Conservation (phyloP, 805 yeast species). For the Metschnikowia peoriensis region DNA sequence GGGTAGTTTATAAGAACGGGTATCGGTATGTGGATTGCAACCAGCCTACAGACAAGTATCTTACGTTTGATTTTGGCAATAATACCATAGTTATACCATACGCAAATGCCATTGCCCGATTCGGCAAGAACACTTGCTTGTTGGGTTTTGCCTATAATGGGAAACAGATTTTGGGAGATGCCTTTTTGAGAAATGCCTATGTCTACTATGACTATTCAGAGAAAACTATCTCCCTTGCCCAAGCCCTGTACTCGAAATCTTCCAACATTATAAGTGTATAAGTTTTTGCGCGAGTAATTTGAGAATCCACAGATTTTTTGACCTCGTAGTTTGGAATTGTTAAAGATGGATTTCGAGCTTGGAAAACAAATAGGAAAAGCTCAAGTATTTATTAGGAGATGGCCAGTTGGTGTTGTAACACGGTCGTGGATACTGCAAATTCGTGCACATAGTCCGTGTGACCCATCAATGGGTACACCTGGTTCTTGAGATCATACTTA, state of each 20-base stretch:
- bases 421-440: too few relatives aligned
- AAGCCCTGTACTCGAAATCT: constrained; percentile 10
- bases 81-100: constrained; percentile 9
- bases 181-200: constrained; percentile 20
- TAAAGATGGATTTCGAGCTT: too few relatives aligned
- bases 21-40: constrained; percentile 7
- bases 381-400: too few relatives aligned
- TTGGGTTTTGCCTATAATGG: constrained; percentile 13
- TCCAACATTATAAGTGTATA: constrained; percentile 11
- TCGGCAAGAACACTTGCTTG: constrained; percentile 11
- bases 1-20: constrained; percentile 2
- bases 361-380: too few relatives aligned
- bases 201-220: constrained; percentile 18
- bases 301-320: too few relatives aligned
- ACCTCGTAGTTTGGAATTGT: too few relatives aligned
- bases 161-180: constrained; percentile 16
- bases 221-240: constrained; percentile 16
- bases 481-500: too few relatives aligned
- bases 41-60: constrained; percentile 15
- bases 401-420: too few relatives aligned
- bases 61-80: constrained; percentile 13
- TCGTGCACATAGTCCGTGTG: too few relatives aligned
- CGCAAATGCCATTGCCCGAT: constrained; percentile 6
- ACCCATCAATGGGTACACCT: too few relatives aligned
- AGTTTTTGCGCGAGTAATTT: too few relatives aligned